Evolutionary conservation across 2,329 filamentous ascomycete species (phyloP).

Genomic region (Pseudocercospora vitis): DNA sequence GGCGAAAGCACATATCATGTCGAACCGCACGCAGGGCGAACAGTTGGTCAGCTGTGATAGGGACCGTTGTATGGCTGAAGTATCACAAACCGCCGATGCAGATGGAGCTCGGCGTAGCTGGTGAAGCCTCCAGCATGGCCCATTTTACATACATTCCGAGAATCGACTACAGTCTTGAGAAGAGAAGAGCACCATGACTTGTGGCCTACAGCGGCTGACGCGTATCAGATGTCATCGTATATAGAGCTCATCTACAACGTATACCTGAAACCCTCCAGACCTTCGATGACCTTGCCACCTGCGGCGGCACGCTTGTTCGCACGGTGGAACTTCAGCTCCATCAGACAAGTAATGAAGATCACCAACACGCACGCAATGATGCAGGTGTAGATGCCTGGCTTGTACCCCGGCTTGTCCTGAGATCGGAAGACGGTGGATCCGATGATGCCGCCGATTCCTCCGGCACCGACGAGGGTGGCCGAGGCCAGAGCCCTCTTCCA

Average conservation of each 20-base stretch:
- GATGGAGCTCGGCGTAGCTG: too few species aligned
- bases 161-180: too few species aligned
- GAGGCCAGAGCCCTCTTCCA: conserved; percentile 83
- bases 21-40: too few species aligned
- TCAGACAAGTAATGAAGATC: conserved; percentile 33
- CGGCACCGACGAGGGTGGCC: conserved; percentile 72
- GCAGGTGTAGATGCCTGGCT: conserved; percentile 37
- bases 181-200: too few species aligned
- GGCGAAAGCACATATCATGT: too few species aligned
- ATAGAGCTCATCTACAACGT: conserved; percentile 37
- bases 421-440: conserved; percentile 38
- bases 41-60: too few species aligned
- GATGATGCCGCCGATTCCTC: conserved; percentile 73
- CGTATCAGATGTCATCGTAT: too few species aligned
- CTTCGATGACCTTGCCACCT: conserved; percentile 40
- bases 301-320: conserved; percentile 39
- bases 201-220: too few species aligned
- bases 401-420: conserved; percentile 37
- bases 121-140: too few species aligned
- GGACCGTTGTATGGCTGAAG: too few species aligned
- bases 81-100: too few species aligned
- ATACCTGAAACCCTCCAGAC: conserved; percentile 39
- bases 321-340: conserved; percentile 37
- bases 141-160: too few species aligned
- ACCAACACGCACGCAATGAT: conserved; percentile 34